These are phyloP conservation scores for Melampsora allii-populina DNA, from an alignment of 1,284 basidiomycete genomes.

Conservation along the genomic window DNA sequence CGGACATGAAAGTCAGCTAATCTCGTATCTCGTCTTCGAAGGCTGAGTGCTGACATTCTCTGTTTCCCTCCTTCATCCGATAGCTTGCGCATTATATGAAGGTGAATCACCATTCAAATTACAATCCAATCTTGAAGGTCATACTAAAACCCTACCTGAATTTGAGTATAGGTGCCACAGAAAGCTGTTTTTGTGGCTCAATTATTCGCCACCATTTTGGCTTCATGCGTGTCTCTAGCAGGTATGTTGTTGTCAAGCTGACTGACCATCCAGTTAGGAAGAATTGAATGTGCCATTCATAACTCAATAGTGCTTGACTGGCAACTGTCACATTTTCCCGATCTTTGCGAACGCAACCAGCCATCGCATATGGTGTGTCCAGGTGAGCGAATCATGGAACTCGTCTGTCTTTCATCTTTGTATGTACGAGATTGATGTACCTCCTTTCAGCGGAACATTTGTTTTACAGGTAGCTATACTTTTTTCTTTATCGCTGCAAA, in stretches of 20 bases:
- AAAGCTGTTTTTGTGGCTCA: conserved; percentile 31
- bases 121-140: not conserved
- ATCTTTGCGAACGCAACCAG: conserved; percentile 27
- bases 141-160: not conserved
- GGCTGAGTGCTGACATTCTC: not conserved
- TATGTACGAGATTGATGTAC: not conserved
- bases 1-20: conserved; percentile 29
- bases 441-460: not conserved
- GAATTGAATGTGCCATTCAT: not conserved
- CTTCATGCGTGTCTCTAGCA: conserved; percentile 23
- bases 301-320: conserved; percentile 25
- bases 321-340: conserved; percentile 24
- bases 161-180: conserved; percentile 14
- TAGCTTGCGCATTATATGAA: conserved; percentile 42
- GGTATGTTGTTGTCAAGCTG: not conserved
- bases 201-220: conserved; percentile 16
- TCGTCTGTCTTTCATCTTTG: too few relatives aligned
- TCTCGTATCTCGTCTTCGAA: not conserved
- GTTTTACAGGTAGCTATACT: conserved; percentile 20
- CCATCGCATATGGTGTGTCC: conserved; percentile 19
- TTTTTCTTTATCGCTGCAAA: conserved; percentile 11
- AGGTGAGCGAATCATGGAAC: not conserved
- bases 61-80: not conserved
- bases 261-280: not conserved
- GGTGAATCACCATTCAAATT: not conserved